phyloP scores from a whole-genome alignment of 345 rosid genomes.

The Bruguiera gymnorhiza region DNA sequence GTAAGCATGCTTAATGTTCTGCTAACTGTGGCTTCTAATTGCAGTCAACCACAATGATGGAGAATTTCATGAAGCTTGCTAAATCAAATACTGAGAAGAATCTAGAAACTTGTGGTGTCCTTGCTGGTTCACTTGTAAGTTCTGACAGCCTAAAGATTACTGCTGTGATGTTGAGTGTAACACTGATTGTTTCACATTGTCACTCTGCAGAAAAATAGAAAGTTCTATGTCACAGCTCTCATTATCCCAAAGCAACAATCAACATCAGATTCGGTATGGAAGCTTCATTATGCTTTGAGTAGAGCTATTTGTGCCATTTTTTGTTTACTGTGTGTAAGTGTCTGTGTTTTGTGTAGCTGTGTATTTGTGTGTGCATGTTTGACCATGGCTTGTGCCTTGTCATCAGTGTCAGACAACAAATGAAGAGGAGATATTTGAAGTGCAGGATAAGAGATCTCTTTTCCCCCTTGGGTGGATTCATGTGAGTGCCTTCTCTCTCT shows the following conservation, averaged over 20 bases:
- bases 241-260: constrained; percentile 97
- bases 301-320: constrained; percentile 5
- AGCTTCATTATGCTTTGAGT: constrained; percentile 11
- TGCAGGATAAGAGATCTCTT: constrained; percentile 87
- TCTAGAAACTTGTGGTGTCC: constrained; percentile 97
- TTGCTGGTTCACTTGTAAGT: constrained; percentile 95
- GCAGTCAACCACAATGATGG: constrained; percentile 93
- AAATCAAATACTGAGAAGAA: constrained; percentile 75
- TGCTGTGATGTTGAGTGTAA: constrained; percentile 1
- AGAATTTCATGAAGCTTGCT: constrained; percentile 90
- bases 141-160: constrained; percentile 12
- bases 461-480: constrained; percentile 99
- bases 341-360: no score
- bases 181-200: constrained; percentile 21
- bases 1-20: neutral
- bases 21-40: constrained; percentile 23
- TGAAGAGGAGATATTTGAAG: constrained; percentile 98
- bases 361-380: no score
- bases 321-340: neutral
- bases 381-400: constrained; percentile 8
- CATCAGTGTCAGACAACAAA: constrained; percentile 87
- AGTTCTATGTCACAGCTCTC: constrained; percentile 79
- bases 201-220: constrained; percentile 74
- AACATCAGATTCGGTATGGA: constrained; percentile 80
- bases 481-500: constrained; percentile 45